These are phyloP conservation scores for Quercus gilva DNA, from an alignment of 306 rosid genomes.

Conservation along the genomic window DNA sequence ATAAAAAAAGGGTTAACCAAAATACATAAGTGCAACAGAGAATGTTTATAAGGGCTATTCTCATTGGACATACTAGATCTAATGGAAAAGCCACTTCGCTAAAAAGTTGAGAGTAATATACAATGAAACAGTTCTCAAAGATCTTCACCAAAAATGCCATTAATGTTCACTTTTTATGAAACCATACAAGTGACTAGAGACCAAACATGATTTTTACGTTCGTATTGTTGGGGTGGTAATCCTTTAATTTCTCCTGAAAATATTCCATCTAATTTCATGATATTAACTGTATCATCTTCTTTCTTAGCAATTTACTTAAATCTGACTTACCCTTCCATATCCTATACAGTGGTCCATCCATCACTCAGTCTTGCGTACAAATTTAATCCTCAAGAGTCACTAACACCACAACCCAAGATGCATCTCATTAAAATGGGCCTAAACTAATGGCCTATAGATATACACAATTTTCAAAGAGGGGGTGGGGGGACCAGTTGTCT, in stretches of 20 bases:
- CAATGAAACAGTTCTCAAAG: not conserved
- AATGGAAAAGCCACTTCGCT: too few species aligned
- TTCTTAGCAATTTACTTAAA: constrained; percentile 2
- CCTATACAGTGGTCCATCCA: constrained; percentile 34
- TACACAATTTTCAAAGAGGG: not conserved
- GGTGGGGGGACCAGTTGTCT: not conserved
- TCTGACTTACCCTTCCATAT: constrained; percentile 13
- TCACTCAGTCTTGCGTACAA: not conserved
- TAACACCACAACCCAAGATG: not conserved
- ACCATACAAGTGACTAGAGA: not conserved
- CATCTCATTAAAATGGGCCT: not conserved
- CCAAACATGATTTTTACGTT: constrained; percentile 7
- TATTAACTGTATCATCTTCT: constrained; percentile 6
- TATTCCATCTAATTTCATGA: constrained; percentile 23
- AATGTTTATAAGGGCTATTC: too few species aligned
- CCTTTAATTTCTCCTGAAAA: not conserved
- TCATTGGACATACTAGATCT: too few species aligned
- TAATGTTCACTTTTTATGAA: not conserved
- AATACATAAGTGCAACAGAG: too few species aligned
- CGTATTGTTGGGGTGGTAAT: not conserved
- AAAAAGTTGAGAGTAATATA: too few species aligned
- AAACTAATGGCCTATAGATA: not conserved
- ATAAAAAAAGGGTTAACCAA: too few species aligned
- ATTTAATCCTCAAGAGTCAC: constrained; percentile 6
- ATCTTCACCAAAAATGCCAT: not conserved